Conservation (phyloP, 140 eudicot genomes). For the Cichorium intybus region DNA sequence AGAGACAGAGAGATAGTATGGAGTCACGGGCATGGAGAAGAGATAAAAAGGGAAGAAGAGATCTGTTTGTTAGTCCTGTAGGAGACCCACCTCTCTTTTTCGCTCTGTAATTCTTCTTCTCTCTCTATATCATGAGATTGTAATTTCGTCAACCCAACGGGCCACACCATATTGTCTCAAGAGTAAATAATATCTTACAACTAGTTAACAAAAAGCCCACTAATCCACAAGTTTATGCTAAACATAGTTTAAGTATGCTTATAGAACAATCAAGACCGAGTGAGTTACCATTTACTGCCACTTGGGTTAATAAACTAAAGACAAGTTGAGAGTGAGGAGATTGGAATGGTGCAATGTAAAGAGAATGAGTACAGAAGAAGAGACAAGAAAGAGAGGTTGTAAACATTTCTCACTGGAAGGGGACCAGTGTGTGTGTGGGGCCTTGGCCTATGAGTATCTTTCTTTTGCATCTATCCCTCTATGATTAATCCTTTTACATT, state of each 20-base stretch:
- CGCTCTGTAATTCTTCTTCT: slow-evolving; percentile 23
- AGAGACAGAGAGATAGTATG: slow-evolving; percentile 22
- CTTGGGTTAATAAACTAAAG: background rate
- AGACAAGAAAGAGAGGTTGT: slow-evolving; percentile 15
- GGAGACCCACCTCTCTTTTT: slow-evolving; percentile 37
- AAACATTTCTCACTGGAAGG: slow-evolving; percentile 9
- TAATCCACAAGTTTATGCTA: too few species aligned
- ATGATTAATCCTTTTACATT: background rate
- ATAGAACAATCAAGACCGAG: too few species aligned
- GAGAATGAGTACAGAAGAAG: slow-evolving; percentile 22
- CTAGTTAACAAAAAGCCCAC: too few species aligned
- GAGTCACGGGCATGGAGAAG: slow-evolving; percentile 45
- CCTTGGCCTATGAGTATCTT: slow-evolving; percentile 4
- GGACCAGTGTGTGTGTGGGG: slow-evolving; percentile 16
- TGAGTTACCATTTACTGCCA: too few species aligned
- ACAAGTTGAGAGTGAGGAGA: slow-evolving; percentile 6
- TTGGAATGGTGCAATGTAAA: slow-evolving; percentile 1
- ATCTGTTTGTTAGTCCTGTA: slow-evolving; percentile 25
- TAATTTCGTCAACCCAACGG: background rate
- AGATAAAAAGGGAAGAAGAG: slow-evolving; percentile 22
- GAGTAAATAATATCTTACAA: too few species aligned
- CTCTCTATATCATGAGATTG: background rate
- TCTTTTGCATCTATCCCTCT: background rate
- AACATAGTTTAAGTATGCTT: too few species aligned
- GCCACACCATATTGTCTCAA: too few species aligned